Evolutionary conservation across 306 rosid genomes (phyloP).

Genomic region (Quercus rubra): DNA sequence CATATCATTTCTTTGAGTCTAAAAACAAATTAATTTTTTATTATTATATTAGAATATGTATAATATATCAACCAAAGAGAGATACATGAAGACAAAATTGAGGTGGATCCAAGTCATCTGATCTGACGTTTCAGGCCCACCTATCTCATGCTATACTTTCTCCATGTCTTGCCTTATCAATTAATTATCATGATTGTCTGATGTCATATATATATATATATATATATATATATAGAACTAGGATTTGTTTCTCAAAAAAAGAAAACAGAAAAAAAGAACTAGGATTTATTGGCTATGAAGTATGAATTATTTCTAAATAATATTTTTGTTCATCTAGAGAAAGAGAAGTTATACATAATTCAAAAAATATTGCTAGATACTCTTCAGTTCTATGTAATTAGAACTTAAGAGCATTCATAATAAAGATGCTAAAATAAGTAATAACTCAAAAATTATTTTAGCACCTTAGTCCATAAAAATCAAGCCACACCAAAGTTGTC

Average conservation of each 20-base stretch:
- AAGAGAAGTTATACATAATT: background rate
- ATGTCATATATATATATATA: background rate
- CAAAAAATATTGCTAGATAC: background rate
- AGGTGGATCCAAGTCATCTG: slow-evolving; percentile 38
- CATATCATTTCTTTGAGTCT: too few relatives aligned
- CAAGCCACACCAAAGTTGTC: too few relatives aligned
- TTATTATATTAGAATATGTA: background rate
- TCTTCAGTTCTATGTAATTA: background rate
- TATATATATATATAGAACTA: too few relatives aligned
- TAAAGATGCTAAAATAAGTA: too few relatives aligned
- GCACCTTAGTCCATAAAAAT: too few relatives aligned
- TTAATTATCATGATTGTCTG: background rate
- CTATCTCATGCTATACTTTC: background rate
- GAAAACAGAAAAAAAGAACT: too few relatives aligned
- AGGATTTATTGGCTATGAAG: too few relatives aligned
- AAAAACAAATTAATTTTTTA: too few relatives aligned
- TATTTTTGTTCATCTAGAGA: too few relatives aligned
- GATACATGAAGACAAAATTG: slow-evolving; percentile 7
- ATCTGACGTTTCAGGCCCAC: slow-evolving; percentile 19
- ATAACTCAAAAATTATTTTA: too few relatives aligned
- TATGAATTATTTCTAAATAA: too few relatives aligned
- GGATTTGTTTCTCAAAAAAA: too few relatives aligned
- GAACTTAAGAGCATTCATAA: background rate
- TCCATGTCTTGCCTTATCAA: background rate
- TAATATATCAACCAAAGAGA: background rate